Conservation (phyloP, 1,139 yeast species). For the Yamadazyma jaroonii region DNA sequence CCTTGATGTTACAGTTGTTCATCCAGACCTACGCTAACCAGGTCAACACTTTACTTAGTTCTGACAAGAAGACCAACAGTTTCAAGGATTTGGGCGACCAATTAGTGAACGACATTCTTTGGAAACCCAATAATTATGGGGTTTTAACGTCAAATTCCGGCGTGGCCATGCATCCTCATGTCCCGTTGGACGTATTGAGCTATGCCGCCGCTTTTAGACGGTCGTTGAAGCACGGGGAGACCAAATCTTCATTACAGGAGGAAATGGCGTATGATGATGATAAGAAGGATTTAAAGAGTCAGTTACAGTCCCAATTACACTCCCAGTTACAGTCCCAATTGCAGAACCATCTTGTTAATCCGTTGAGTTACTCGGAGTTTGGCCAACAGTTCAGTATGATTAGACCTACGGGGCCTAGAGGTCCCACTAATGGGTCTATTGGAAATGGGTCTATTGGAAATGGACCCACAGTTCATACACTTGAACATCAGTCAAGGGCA, state of each 20-base stretch:
- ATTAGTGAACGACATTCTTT: constrained; percentile 2
- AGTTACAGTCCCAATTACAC: constrained; percentile 4
- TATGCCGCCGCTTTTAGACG: constrained; percentile 31
- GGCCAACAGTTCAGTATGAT: too few species aligned
- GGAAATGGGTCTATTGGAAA: too few species aligned
- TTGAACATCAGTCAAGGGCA: too few species aligned
- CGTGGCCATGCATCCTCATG: constrained; percentile 13
- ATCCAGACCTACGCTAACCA: constrained; percentile 60
- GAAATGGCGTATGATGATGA: background rate
- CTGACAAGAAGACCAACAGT: constrained; percentile 25
- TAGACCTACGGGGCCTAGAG: too few species aligned
- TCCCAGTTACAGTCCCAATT: constrained; percentile 3
- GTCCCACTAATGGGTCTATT: too few species aligned
- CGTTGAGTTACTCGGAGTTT: background rate
- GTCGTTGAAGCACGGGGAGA: constrained; percentile 6
- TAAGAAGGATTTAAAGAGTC: too few species aligned
- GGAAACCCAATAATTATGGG: background rate
- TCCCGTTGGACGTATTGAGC: constrained; percentile 35
- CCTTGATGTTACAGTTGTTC: constrained; percentile 54
- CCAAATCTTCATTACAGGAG: background rate
- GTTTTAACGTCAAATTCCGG: constrained; percentile 15
- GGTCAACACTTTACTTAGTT: constrained; percentile 27
- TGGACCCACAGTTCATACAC: too few species aligned
- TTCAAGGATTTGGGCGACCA: constrained; percentile 13
- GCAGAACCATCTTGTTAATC: background rate